Percentiles rank a stretch among this genome's conserved stretches.
These are phyloP conservation scores for Candida pseudoglaebosa DNA, from an alignment of 805 yeast genomes.

Conservation along the genomic window DNA sequence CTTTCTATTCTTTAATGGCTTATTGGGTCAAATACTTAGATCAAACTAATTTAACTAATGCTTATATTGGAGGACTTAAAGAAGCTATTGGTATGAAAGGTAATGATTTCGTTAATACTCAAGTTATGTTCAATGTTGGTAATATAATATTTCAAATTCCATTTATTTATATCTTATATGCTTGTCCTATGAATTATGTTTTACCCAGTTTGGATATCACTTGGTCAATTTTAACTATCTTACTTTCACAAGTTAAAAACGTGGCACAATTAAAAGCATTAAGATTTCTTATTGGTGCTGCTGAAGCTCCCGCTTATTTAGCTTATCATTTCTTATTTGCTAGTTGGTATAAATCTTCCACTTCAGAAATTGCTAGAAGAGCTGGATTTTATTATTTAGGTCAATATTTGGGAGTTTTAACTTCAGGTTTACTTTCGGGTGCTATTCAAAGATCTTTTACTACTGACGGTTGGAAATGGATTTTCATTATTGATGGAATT, in stretches of 20 bases:
- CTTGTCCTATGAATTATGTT: conserved; percentile 50
- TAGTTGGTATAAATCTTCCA: conserved; percentile 24
- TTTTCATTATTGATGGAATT: conserved; percentile 61
- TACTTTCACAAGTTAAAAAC: conserved; percentile 46
- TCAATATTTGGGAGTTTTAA: conserved; percentile 57
- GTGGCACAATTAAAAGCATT: conserved; percentile 54
- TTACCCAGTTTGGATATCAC: conserved; percentile 55
- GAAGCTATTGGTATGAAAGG: conserved; percentile 55
- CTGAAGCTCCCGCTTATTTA: conserved; percentile 57
- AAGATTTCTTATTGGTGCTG: conserved; percentile 63
- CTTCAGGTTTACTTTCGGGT: conserved; percentile 61
- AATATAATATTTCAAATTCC: conserved; percentile 60
- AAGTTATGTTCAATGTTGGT: conserved; percentile 57
- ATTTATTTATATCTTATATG: conserved; percentile 53
- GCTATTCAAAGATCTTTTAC: conserved; percentile 45
- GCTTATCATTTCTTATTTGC: conserved; percentile 46
- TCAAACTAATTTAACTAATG: conserved; percentile 56
- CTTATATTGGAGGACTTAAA: conserved; percentile 62
- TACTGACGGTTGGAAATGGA: conserved; percentile 66
- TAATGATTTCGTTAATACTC: conserved; percentile 58
- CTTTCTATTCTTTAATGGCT: conserved; percentile 32
- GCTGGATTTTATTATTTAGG: conserved; percentile 62
- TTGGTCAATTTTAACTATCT: conserved; percentile 66
- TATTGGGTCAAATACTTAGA: conserved; percentile 71
- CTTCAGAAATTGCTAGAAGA: conserved; percentile 56